Conservation (phyloP, 805 yeast genomes). For the Blastobotrys attinorum region DNA sequence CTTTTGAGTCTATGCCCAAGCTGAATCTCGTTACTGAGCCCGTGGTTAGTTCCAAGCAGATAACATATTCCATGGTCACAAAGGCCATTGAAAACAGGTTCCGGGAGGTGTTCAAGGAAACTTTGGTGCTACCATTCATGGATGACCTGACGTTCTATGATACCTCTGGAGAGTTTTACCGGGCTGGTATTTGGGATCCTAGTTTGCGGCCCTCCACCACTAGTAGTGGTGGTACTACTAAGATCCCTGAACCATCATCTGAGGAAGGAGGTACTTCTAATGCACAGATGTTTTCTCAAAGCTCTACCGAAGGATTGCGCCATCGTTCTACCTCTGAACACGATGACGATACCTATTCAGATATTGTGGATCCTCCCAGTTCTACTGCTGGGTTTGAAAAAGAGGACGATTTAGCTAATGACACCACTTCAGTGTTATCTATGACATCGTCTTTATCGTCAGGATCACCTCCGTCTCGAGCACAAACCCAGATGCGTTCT, state of each 20-base stretch:
- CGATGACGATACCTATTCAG: background rate
- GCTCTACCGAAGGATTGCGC: background rate
- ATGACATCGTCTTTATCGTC: too few relatives aligned
- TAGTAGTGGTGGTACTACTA: background rate
- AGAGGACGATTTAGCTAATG: too few relatives aligned
- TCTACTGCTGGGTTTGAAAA: too few relatives aligned
- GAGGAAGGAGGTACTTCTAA: background rate
- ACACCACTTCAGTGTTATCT: background rate
- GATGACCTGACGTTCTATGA: conserved; percentile 74
- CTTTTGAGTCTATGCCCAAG: conserved; percentile 71
- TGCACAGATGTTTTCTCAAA: too few relatives aligned
- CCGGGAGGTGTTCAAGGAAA: conserved; percentile 68
- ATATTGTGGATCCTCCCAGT: background rate
- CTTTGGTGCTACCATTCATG: conserved; percentile 80
- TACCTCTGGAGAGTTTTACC: conserved; percentile 59
- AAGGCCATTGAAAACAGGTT: conserved; percentile 71
- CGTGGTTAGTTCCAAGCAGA: conserved; percentile 74
- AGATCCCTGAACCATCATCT: background rate
- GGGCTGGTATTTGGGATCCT: conserved; percentile 90
- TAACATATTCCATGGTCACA: conserved; percentile 72
- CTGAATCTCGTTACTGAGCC: conserved; percentile 79
- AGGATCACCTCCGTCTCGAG: too few relatives aligned
- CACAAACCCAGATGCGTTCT: too few relatives aligned
- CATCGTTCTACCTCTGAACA: background rate
- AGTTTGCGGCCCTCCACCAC: background rate